A percentile compares a stretch with the other conserved stretches of the same genome.
Evolutionary conservation across 2,329 filamentous ascomycete genomes (phyloP).

Genomic region (Ophiostoma ips): DNA sequence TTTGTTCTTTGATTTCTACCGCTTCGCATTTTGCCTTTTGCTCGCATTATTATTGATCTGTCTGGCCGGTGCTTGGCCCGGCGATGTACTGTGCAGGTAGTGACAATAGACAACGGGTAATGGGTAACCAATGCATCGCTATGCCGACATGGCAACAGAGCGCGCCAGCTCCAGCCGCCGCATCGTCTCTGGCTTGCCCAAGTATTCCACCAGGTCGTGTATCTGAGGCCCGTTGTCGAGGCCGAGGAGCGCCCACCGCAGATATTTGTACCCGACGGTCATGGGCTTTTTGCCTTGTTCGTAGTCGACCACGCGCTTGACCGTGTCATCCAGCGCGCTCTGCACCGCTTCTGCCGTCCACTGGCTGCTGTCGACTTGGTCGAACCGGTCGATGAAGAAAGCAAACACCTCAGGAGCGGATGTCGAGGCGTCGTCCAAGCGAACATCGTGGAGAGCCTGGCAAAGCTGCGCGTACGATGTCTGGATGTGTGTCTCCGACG

Average conservation of each 20-base stretch:
- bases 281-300: not conserved
- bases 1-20: too few species aligned
- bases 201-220: slow-evolving; percentile 15
- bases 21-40: too few species aligned
- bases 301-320: slow-evolving; percentile 1
- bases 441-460: not conserved
- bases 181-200: slow-evolving; percentile 20
- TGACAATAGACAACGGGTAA: too few species aligned
- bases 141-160: too few species aligned
- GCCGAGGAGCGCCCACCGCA: slow-evolving; percentile 21
- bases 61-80: too few species aligned
- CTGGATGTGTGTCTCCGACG: slow-evolving; percentile 4
- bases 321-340: not conserved
- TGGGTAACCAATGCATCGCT: not conserved
- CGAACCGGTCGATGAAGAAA: slow-evolving; percentile 7
- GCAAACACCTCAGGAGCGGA: slow-evolving; percentile 1
- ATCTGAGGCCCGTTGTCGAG: slow-evolving; percentile 16
- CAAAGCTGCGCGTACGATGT: slow-evolving; percentile 3
- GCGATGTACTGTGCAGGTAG: too few species aligned
- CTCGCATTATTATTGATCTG: too few species aligned
- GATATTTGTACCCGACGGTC: slow-evolving; percentile 15
- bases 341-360: slow-evolving; percentile 12
- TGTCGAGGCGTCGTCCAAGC: not conserved
- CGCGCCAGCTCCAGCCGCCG: slow-evolving; percentile 14
- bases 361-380: not conserved